Evolutionary conservation across 106 monocot genomes (phyloP), one percentile per base, ranked within the genome.

Genomic region (Dendrobium chrysotoxum): DNA sequence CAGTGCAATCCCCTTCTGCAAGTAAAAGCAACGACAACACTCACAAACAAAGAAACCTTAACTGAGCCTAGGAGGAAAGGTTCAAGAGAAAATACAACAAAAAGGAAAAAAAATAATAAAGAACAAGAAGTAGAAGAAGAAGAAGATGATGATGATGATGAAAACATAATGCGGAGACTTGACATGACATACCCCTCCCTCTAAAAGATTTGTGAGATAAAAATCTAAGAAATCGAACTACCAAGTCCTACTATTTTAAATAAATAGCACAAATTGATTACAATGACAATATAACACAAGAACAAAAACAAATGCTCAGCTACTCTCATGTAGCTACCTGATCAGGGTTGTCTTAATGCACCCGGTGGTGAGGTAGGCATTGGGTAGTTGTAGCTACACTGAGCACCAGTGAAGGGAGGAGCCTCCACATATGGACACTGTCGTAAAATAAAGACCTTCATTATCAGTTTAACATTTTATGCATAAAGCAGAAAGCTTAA

Each of bases 401-500:
- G 81, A 77, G 79, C 21, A 75, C 86, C 90, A 10, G 35, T 86
- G 68, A 90, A 85, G 55, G 70, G 84, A 75, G 92, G 92, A 21
- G 90, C 86, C 85, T 93, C 93, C 88, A 93, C 93, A 78, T 93
- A 93, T 71, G 93, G 93, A 65, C 93, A 90, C 93, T 93, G 78
- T 13, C 44, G 80, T 71, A 83, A 75, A 38, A 46, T 75, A 23
- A 61, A 61, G 5, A 13, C 1, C 11, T 0, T 13, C 15, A 50
- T 50, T 50, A 13, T 50, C 50, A 50, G 50, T 50, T 50, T 13
- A 15, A 50, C 3, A 50, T 61, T 61, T 61, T 7, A 61, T 61
- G 61, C 61, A 61, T 23, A 61, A 61, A n/a, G 61, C 61, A 23
- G 61, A 61, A 23, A 5, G 23, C 23, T 23, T 50, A 7, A 55